Base-by-base conservation (phyloP, 2,329 filamentous ascomycete species). In the Dactylellina cionopaga region DNA sequence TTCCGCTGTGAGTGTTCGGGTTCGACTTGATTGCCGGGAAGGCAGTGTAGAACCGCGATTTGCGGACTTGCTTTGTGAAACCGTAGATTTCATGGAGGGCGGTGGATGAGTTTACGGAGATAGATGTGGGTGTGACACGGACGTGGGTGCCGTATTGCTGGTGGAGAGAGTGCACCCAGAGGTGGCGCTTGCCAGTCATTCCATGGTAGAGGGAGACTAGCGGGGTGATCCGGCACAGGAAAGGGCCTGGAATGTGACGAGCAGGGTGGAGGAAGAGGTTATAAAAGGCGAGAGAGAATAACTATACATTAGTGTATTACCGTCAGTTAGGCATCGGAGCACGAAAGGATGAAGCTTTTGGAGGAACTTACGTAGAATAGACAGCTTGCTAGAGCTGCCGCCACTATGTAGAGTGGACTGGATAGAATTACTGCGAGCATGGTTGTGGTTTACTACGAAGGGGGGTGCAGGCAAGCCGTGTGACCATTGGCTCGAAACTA, bases 101-200 rank as follows among this genome's bases (percentile, higher is more conserved):
- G 10, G 55, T 56, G 5, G 69, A 37, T 9, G 74, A 75, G 37
- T 77, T 77, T 39, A 77, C 73, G 41, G 76, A 75, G 35, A 75
- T 44, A 43, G 68, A 75, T 9, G 69, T 63, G 15, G 74, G 74
- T 3, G 74, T 74, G 35, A 74, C 39, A 17, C 74, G 71, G 29
- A 75, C 73, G 10, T 76, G 77, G 79, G 74, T 80, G 82, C 90
- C 90, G 77, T 96, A 92, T 77, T 85, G 84, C 76, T 88, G 82
- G 79, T 96, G 92, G 76, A 89, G 83, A 22, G 85, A 83, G 82
- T 88, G 88, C 77, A 92, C 89, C 78, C 90, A 87, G n/a, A 93
- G 84, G 78, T 93, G 90, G 0, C 90, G 85, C 76, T 91, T 88
- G 54, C 90, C 91, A 77, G 87, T 89, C 81, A 88, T 90, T 51